These are phyloP conservation scores for Leccinum pellstonianum DNA, from an alignment of 768 basidiomycete genomes.

Conservation along the genomic window DNA sequence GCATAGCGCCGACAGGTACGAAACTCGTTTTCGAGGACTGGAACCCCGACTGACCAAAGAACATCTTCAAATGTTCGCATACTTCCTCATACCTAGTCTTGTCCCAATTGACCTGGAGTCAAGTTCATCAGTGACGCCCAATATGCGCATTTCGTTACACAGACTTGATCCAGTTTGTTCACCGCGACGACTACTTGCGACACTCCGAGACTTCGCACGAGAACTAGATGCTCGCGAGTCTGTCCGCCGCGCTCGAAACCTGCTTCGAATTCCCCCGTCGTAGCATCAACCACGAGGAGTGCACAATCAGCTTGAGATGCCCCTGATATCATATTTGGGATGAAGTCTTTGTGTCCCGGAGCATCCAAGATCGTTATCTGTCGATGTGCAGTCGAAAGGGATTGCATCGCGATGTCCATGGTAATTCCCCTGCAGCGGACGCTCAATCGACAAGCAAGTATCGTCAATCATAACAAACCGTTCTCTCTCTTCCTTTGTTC, in stretches of 20 bases:
- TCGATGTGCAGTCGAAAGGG: conserved; percentile 67
- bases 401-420: conserved; percentile 92
- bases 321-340: conserved; percentile 99
- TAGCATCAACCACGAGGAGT: conserved; percentile 87
- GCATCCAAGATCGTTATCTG: conserved; percentile 94
- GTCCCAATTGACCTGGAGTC: conserved; percentile 79
- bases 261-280: conserved; percentile 91
- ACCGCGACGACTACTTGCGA: conserved; percentile 88
- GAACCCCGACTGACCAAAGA: conserved; percentile 89
- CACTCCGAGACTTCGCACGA: conserved; percentile 91
- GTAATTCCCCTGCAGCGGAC: conserved; percentile 77
- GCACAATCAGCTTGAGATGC: conserved; percentile 97
- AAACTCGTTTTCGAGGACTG: conserved; percentile 74
- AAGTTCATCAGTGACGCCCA: not conserved
- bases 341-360: conserved; percentile 95
- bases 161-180: conserved; percentile 88
- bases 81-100: conserved; percentile 85
- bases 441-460: conserved; percentile 10
- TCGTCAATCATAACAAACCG: conserved; percentile 49
- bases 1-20: conserved; percentile 87
- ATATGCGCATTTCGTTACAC: not conserved
- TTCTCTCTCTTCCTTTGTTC: conserved; percentile 88
- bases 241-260: conserved; percentile 95
- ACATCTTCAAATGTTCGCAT: conserved; percentile 65
- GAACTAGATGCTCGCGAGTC: conserved; percentile 89